Conservation (phyloP, 2,329 filamentous ascomycete genomes). For the Alternaria atra region DNA sequence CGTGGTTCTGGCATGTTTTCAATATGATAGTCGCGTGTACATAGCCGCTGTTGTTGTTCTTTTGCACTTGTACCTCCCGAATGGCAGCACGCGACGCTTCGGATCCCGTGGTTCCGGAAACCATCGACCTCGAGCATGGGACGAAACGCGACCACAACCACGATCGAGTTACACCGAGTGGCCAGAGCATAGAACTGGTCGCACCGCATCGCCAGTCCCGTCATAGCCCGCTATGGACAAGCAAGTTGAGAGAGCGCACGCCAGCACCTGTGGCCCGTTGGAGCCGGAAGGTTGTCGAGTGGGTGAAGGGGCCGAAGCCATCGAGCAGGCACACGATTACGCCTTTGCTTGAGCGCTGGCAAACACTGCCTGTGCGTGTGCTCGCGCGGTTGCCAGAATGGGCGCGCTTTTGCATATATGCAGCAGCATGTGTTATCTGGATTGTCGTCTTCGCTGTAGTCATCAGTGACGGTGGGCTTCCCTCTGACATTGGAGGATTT, state of each 20-base stretch:
- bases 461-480: conserved; percentile 66
- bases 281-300: conserved; percentile 44
- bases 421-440: conserved; percentile 70
- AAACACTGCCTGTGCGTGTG: conserved; percentile 70
- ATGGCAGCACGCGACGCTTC: conserved; percentile 11
- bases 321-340: conserved; percentile 54
- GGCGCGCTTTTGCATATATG: conserved; percentile 65
- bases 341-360: conserved; percentile 69
- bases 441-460: conserved; percentile 73
- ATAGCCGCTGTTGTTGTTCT: conserved; percentile 1
- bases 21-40: conserved; percentile 6
- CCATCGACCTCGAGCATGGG: conserved; percentile 20
- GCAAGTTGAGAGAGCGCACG: conserved; percentile 18
- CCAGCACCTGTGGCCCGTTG: conserved; percentile 29
- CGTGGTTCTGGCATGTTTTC: neutral
- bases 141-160: conserved; percentile 3
- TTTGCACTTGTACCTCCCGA: neutral
- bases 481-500: conserved; percentile 70
- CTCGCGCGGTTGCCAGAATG: conserved; percentile 66
- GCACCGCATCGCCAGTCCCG: conserved; percentile 9
- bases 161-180: conserved; percentile 7
- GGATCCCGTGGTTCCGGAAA: conserved; percentile 8
- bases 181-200: neutral
- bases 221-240: conserved; percentile 19
- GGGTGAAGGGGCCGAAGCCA: conserved; percentile 58